These are phyloP conservation scores for Kwoniella heveanensis DNA, from an alignment of 768 basidiomycete genomes.

Conservation along the genomic window DNA sequence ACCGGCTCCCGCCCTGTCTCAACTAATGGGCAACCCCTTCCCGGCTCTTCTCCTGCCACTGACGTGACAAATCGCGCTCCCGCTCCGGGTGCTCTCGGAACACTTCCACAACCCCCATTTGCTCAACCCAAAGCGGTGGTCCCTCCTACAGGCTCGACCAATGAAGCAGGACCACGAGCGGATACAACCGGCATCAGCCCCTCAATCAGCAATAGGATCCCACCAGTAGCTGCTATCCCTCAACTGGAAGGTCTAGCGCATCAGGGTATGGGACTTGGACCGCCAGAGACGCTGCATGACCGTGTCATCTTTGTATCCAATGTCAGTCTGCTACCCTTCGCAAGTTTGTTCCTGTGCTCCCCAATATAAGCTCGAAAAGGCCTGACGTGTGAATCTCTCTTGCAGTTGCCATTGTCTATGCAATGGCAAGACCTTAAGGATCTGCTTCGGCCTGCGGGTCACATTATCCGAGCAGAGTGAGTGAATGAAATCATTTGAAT, in stretches of 20 bases:
- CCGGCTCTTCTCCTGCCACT: slow-evolving; percentile 13
- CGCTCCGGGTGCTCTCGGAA: slow-evolving; percentile 30
- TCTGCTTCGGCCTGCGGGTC: slow-evolving; percentile 85
- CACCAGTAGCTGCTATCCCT: slow-evolving; percentile 12
- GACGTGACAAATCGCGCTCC: slow-evolving; percentile 13
- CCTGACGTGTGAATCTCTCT: neutral
- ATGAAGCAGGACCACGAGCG: neutral
- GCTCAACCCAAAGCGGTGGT: slow-evolving; percentile 24
- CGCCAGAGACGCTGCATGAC: slow-evolving; percentile 43
- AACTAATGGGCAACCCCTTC: slow-evolving; percentile 3
- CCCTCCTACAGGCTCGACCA: slow-evolving; percentile 4
- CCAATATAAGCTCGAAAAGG: neutral
- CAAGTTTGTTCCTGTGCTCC: neutral
- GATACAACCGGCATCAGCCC: slow-evolving; percentile 4
- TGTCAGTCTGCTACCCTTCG: slow-evolving; percentile 25
- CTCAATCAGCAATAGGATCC: neutral
- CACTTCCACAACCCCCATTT: slow-evolving; percentile 28
- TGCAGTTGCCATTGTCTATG: slow-evolving; percentile 54
- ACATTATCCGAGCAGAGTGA: slow-evolving; percentile 73
- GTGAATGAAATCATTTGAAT: slow-evolving; percentile 2
- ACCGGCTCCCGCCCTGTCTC: slow-evolving; percentile 16
- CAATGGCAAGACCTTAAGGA: slow-evolving; percentile 97
- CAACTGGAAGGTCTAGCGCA: slow-evolving; percentile 42
- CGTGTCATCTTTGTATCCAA: slow-evolving; percentile 49
- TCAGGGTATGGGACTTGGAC: slow-evolving; percentile 38